phyloP scores from a whole-genome alignment of 2,329 filamentous ascomycete species.

The Pyrenochaeta sp. region DNA sequence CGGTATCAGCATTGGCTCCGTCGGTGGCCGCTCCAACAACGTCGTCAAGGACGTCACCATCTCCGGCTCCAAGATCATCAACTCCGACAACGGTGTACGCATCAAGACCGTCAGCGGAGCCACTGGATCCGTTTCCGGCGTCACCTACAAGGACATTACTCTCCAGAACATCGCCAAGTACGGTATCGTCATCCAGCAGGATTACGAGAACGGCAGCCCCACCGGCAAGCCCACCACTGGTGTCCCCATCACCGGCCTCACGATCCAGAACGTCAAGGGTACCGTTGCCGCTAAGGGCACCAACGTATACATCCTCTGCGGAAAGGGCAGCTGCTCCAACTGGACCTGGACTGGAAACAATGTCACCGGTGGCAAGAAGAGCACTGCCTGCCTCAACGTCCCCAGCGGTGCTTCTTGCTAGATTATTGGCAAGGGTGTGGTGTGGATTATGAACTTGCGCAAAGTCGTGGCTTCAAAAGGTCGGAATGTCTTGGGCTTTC shows the following conservation, averaged over 20 bases:
- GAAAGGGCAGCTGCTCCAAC: slow-evolving; percentile 58
- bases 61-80: slow-evolving; percentile 54
- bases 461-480: slow-evolving; percentile 1
- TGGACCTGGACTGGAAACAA: slow-evolving; percentile 62
- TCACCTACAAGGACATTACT: slow-evolving; percentile 58
- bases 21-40: slow-evolving; percentile 65
- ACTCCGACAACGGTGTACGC: slow-evolving; percentile 65
- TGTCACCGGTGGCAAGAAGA: slow-evolving; percentile 48
- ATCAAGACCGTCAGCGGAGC: slow-evolving; percentile 64
- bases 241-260: slow-evolving; percentile 56
- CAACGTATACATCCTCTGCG: slow-evolving; percentile 64
- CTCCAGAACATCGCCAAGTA: slow-evolving; percentile 56
- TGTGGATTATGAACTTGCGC: too few species aligned
- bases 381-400: slow-evolving; percentile 41
- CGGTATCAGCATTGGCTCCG: slow-evolving; percentile 66
- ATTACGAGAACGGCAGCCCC: slow-evolving; percentile 58
- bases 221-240: slow-evolving; percentile 56
- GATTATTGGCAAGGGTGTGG: too few species aligned
- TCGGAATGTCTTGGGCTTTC: background rate
- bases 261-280: slow-evolving; percentile 53
- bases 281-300: slow-evolving; percentile 39
- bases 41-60: slow-evolving; percentile 62
- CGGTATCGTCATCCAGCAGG: slow-evolving; percentile 62
- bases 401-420: slow-evolving; percentile 48
- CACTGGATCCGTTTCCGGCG: slow-evolving; percentile 59